Conservation (phyloP, 208 protist species). For the Leishmania major region DNA sequence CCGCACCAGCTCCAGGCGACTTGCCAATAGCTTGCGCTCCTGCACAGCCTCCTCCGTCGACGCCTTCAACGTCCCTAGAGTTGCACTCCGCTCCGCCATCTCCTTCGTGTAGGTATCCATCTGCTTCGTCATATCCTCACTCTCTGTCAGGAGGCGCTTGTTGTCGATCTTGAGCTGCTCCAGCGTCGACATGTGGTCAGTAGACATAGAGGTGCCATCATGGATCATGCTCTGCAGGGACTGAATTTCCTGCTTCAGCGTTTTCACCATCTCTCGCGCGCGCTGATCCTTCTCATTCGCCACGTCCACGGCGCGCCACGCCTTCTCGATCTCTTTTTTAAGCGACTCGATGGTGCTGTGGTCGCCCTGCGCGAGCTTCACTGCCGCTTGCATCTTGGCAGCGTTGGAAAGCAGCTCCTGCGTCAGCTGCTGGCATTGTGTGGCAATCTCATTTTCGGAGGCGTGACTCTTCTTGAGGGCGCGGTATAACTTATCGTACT, state of each 20-base stretch:
- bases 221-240: constrained; percentile 95
- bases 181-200: constrained; percentile 94
- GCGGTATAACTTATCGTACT: constrained; percentile 98
- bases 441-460: constrained; percentile 97
- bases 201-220: constrained; percentile 86
- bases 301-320: constrained; percentile 97
- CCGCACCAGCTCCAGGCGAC: constrained; percentile 58
- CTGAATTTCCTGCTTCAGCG: constrained; percentile 95
- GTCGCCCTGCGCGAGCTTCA: constrained; percentile 97
- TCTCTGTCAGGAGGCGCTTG: constrained; percentile 93
- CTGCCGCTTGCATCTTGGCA: constrained; percentile 96
- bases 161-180: constrained; percentile 95
- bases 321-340: constrained; percentile 98
- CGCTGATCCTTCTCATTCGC: constrained; percentile 97
- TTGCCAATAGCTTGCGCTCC: constrained; percentile 56
- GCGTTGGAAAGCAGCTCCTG: constrained; percentile 97
- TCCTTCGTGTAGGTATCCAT: constrained; percentile 78
- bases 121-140: constrained; percentile 93
- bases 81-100: constrained; percentile 56
- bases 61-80: constrained; percentile 41
- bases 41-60: constrained; percentile 64
- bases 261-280: constrained; percentile 96
- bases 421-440: constrained; percentile 95
- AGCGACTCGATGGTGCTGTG: constrained; percentile 97
- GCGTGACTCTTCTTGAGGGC: constrained; percentile 97